A percentile compares a stretch with the other conserved stretches of the same genome.
phyloP scores from a whole-genome alignment of 768 basidiomycete genomes.

The Lactifluus hygrophoroides region DNA sequence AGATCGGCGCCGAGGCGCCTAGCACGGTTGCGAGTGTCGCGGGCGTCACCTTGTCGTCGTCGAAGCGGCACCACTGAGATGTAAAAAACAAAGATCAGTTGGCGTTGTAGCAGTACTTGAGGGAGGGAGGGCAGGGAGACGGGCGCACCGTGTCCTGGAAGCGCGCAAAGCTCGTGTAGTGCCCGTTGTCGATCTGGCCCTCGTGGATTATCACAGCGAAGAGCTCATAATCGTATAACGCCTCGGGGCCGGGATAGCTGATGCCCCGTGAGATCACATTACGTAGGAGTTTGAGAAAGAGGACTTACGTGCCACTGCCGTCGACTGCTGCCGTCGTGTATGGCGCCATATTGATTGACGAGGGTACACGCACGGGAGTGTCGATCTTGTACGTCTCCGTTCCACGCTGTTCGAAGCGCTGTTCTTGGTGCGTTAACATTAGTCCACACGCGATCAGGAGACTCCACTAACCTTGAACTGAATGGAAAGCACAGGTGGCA shows the following conservation, averaged over 20 bases:
- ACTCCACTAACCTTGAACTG: conserved; percentile 78
- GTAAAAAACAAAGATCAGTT: not conserved
- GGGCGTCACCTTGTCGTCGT: conserved; percentile 84
- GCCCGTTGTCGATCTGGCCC: conserved; percentile 89
- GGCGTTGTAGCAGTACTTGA: not conserved
- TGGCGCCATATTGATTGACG: conserved; percentile 79
- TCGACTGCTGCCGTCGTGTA: conserved; percentile 64
- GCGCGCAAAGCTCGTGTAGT: conserved; percentile 84
- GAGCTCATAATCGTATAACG: conserved; percentile 82
- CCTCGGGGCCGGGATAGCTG: conserved; percentile 48
- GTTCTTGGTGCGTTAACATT: not conserved
- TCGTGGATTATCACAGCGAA: conserved; percentile 94
- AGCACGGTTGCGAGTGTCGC: conserved; percentile 63
- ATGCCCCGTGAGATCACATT: not conserved
- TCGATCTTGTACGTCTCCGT: conserved; percentile 75
- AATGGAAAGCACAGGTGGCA: conserved; percentile 87
- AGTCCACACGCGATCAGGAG: not conserved
- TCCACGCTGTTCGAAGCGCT: conserved; percentile 81
- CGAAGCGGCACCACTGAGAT: conserved; percentile 83
- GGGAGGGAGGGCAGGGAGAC: not conserved
- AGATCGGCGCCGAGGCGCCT: conserved; percentile 50
- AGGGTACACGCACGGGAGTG: conserved; percentile 71
- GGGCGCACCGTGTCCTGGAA: conserved; percentile 72
- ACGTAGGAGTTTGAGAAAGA: not conserved
- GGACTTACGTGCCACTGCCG: conserved; percentile 26